Conservation (phyloP, 768 basidiomycete genomes). For the Kwoniella botswanensis region DNA sequence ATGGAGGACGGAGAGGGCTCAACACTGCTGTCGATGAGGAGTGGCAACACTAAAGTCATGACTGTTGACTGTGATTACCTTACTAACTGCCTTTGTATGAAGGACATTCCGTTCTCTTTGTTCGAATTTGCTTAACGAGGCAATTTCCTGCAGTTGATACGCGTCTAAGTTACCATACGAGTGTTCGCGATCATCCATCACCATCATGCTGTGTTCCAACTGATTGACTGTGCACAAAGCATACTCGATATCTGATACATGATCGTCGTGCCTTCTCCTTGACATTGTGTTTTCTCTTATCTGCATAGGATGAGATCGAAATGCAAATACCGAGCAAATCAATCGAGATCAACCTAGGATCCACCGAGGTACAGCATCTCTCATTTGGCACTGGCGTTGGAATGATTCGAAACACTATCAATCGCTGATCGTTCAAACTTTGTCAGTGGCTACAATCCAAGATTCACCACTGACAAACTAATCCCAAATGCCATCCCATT, state of each 20-base stretch:
- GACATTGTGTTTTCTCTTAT: not conserved
- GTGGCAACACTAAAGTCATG: not conserved
- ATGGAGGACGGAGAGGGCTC: not conserved
- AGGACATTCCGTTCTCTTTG: constrained; percentile 1
- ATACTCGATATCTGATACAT: not conserved
- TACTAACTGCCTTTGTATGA: constrained; percentile 1
- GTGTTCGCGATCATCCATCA: not conserved
- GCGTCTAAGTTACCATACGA: not conserved
- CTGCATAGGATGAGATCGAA: not conserved
- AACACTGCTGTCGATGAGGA: not conserved
- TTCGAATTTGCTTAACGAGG: not conserved
- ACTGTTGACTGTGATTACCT: not conserved
- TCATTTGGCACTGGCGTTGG: not conserved
- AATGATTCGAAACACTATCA: not conserved
- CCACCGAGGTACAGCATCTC: not conserved
- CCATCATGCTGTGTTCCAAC: not conserved
- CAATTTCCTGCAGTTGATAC: not conserved
- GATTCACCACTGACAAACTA: too few species aligned
- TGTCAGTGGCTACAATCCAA: not conserved
- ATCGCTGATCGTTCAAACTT: not conserved
- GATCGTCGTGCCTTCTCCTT: not conserved
- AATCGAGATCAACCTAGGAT: not conserved
- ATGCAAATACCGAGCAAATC: not conserved
- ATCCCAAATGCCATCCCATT: too few species aligned
- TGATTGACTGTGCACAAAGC: not conserved